Evolutionary conservation across 2,329 filamentous ascomycete species (phyloP).

Genomic region (Lecanicillium sp.): DNA sequence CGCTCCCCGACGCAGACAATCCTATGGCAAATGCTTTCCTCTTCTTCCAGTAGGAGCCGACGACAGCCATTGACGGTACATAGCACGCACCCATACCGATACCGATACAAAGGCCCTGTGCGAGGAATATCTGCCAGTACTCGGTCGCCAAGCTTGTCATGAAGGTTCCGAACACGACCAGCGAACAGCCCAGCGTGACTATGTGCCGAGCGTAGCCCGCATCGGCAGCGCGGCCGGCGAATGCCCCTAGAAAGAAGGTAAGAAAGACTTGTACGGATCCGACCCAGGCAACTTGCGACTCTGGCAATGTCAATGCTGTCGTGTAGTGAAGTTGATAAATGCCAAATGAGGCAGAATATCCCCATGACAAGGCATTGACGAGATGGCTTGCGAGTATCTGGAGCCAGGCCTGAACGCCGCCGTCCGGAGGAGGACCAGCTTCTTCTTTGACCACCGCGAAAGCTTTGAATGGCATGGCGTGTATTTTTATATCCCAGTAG

Average conservation of each 20-base stretch:
- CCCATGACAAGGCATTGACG: no score
- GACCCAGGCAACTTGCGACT: constrained; percentile 46
- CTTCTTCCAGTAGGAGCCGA: constrained; percentile 55
- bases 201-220: constrained; percentile 33
- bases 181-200: constrained; percentile 28
- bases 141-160: constrained; percentile 35
- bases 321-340: no score
- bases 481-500: no score
- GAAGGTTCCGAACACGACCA: constrained; percentile 42
- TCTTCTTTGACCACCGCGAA: no score
- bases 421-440: no score
- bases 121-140: constrained; percentile 44
- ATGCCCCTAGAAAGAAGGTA: constrained; percentile 33
- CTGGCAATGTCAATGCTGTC: no score
- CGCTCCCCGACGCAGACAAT: constrained; percentile 52
- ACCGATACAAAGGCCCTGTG: constrained; percentile 52
- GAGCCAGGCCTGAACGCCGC: no score
- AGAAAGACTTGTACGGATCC: constrained; percentile 41
- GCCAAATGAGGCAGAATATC: no score
- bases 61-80: constrained; percentile 44
- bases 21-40: constrained; percentile 54
- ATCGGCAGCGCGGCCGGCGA: constrained; percentile 37
- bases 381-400: no score
- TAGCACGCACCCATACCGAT: constrained; percentile 50
- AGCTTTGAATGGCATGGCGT: no score